Conservation (phyloP, 2,329 filamentous ascomycete species). For the Cercospora brassicicola region DNA sequence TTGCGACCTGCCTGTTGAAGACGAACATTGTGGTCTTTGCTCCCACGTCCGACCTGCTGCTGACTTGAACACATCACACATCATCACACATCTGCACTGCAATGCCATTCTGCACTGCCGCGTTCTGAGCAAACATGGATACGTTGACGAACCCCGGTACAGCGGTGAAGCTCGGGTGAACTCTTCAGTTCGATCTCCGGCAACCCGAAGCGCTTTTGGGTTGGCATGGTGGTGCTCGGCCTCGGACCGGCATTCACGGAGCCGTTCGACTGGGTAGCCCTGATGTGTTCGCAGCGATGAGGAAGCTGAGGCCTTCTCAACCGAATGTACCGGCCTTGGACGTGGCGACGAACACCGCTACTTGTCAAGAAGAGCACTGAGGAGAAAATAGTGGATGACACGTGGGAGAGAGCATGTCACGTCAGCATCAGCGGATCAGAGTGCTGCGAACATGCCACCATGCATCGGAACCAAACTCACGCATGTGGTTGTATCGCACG, state of each 20-base stretch:
- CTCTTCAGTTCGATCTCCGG: neutral
- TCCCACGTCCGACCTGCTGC: neutral
- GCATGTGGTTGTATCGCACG: conserved; percentile 1
- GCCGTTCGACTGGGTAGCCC: neutral
- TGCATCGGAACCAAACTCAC: conserved; percentile 1
- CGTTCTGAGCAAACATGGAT: neutral
- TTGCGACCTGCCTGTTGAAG: neutral
- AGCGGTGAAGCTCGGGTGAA: neutral
- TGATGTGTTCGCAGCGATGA: neutral
- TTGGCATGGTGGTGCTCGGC: neutral
- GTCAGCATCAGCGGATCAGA: neutral
- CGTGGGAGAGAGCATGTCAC: neutral
- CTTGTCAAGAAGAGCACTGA: neutral
- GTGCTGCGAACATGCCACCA: conserved; percentile 1
- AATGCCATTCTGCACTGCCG: neutral
- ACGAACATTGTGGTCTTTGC: neutral
- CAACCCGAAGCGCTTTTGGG: neutral
- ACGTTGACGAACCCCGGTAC: neutral
- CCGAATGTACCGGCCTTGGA: neutral
- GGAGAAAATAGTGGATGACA: neutral
- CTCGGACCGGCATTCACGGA: neutral
- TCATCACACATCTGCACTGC: neutral
- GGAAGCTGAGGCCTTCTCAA: neutral
- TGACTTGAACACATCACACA: neutral
- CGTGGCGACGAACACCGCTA: neutral